phyloP scores from a whole-genome alignment of 495 filamentous ascomycete genomes.

The Xylaria scruposa region DNA sequence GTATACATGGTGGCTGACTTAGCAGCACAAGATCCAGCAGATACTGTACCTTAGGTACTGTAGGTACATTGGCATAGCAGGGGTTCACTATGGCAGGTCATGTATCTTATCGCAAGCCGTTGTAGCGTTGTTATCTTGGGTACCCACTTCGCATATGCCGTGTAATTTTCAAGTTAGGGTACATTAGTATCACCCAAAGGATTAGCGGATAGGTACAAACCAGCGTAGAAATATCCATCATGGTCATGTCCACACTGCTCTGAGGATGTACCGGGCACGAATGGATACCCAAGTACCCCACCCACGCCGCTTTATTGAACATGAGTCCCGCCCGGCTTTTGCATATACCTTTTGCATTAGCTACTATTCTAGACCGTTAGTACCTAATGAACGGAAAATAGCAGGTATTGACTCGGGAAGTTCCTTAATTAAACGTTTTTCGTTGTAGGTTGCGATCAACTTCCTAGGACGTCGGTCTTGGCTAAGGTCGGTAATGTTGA shows the following conservation, averaged over 20 bases:
- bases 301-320: no score
- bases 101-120: neutral
- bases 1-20: neutral
- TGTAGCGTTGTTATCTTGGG: neutral
- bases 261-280: neutral
- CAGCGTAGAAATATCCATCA: neutral
- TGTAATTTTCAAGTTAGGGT: neutral
- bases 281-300: neutral
- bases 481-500: no score
- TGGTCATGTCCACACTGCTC: neutral
- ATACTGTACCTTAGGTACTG: neutral
- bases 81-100: neutral
- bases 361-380: no score
- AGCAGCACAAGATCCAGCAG: neutral
- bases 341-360: no score
- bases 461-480: no score
- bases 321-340: no score
- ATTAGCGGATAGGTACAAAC: neutral
- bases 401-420: no score
- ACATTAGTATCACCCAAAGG: neutral
- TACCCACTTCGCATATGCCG: neutral
- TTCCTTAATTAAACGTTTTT: no score
- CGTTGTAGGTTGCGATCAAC: no score
- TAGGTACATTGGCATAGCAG: neutral
- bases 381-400: no score